Evolutionary conservation across 306 rosid genomes (phyloP).

Genomic region (Aeschynomene evenia): DNA sequence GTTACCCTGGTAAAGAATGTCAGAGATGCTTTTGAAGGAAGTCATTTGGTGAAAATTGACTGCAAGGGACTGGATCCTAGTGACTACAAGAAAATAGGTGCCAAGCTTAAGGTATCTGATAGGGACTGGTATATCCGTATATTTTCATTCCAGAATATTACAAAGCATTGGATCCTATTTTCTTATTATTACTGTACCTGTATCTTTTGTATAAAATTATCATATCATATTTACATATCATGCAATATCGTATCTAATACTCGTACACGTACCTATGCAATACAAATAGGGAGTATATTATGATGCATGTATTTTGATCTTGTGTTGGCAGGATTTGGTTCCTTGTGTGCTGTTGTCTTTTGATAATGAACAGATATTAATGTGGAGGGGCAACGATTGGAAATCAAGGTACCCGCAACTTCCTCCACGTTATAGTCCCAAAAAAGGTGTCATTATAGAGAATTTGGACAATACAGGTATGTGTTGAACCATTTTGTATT

Average conservation of each 20-base stretch:
- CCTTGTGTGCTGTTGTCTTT: constrained; percentile 92
- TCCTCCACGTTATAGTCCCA: constrained; percentile 35
- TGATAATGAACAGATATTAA: constrained; percentile 78
- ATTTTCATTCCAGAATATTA: neutral
- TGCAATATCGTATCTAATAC: too few species aligned
- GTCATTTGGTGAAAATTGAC: constrained; percentile 76
- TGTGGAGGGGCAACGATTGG: constrained; percentile 89
- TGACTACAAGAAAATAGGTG: constrained; percentile 95
- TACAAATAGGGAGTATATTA: constrained; percentile 19
- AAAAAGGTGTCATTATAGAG: constrained; percentile 34
- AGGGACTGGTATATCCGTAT: neutral
- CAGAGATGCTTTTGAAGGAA: constrained; percentile 88
- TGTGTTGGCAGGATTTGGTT: constrained; percentile 78
- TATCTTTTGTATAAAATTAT: too few species aligned
- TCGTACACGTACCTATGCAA: too few species aligned
- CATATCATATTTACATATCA: too few species aligned
- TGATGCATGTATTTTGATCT: constrained; percentile 28
- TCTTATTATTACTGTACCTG: too few species aligned
- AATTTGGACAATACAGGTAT: constrained; percentile 49
- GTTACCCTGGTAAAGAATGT: constrained; percentile 70
- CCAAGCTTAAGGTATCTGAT: constrained; percentile 77
- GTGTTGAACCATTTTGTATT: constrained; percentile 12
- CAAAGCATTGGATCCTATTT: too few species aligned
- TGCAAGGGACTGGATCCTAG: constrained; percentile 88
- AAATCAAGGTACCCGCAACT: constrained; percentile 50